Percentiles rank a stretch among this genome's conserved stretches.
Evolutionary conservation across 257 asterid species (phyloP).

Genomic region (Solanum arcanum): DNA sequence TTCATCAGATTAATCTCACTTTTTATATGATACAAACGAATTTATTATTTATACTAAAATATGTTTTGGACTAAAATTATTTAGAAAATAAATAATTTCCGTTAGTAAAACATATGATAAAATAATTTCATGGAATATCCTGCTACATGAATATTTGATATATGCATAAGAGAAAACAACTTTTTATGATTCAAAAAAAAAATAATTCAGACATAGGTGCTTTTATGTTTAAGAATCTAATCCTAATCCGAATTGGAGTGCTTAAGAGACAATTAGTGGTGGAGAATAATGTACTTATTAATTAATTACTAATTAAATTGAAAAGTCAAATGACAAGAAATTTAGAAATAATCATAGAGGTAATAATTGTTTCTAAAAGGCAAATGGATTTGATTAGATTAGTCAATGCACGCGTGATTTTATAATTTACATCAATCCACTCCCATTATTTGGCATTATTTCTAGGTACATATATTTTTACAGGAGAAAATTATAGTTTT

Average conservation of each 20-base stretch:
- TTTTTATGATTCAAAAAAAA: not conserved
- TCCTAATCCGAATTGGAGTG: not conserved
- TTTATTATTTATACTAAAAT: not conserved
- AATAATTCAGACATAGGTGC: not conserved
- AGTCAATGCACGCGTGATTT: constrained; percentile 1
- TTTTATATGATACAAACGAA: not conserved
- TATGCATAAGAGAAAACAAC: not conserved
- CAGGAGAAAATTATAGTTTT: not conserved
- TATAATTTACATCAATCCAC: not conserved
- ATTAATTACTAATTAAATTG: not conserved
- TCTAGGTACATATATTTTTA: not conserved
- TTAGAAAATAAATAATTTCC: not conserved
- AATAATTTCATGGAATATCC: not conserved
- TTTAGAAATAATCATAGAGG: not conserved
- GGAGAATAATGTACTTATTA: not conserved
- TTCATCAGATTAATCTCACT: not conserved
- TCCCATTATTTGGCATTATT: not conserved
- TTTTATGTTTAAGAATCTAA: not conserved
- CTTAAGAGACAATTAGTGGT: not conserved
- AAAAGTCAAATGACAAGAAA: not conserved
- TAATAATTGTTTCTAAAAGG: not conserved
- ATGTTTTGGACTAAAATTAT: not conserved
- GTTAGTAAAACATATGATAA: not conserved
- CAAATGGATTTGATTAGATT: not conserved
- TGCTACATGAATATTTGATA: not conserved